Base-by-base conservation (phyloP, 2,329 filamentous ascomycete genomes). In the Rhinocladiella similis region DNA sequence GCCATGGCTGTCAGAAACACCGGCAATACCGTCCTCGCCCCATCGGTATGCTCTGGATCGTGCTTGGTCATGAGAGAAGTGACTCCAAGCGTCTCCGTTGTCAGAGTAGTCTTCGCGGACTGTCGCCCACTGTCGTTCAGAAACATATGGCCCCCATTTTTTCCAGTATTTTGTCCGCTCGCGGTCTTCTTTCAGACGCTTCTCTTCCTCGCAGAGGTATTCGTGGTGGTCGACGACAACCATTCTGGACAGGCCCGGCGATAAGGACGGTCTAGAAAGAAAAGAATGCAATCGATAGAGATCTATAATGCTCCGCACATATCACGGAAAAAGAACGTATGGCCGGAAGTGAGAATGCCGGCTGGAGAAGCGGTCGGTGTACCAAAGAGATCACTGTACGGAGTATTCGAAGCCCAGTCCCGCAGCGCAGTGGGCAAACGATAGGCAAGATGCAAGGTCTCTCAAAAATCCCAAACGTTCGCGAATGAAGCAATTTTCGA, bases 1-100 rank as follows among this genome's bases (percentile, higher is more conserved):
- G 59, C 91, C 91, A 70, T 97, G 93, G 14, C 90, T 91, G 72
- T 97, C 92, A n/a, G 79, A 96, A 25, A 97, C 91, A 70, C 93
- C 93, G 54, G 93, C 91, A 74, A 97, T 97, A 62, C 93, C 93
- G 71, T 97, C 93, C 71, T 97, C 93, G 60, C 93, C 93, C 93
- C 93, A 97, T 68, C 93, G 85, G 72, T 92, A 97, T 60, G 91
- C 85, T 73, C 93, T 85, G 58, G 89, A 92, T 66, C 91, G 85
- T 53, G 94, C 89, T 74, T 96, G 87, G 60, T 97, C 91, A 75
- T 97, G 91, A 25, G 91, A 88, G 72, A 97, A 97, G 77, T 97
- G 90, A 71, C 90, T 95, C 93, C 93, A 97, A 48, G 93, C 93
- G 78, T 97, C 91, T 68, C 93, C 93, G 72, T 86, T 78, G 63